Percentiles rank a stretch among this genome's conserved stretches.
Conservation (phyloP, 2,329 filamentous ascomycete species). For the Colletotrichum chlorophyti region DNA sequence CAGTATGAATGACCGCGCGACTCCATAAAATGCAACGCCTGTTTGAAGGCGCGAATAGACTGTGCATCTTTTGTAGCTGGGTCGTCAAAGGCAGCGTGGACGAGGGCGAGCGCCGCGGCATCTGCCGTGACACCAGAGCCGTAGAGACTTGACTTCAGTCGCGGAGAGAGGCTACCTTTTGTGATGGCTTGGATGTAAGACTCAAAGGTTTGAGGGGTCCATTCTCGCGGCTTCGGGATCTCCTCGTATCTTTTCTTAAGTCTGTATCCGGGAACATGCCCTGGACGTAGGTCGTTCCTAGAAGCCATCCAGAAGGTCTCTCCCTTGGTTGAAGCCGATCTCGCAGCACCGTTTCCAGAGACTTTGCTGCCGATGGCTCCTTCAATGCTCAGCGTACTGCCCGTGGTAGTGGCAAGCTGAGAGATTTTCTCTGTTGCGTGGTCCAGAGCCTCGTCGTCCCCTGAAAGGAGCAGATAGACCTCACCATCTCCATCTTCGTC, state of each 20-base stretch:
- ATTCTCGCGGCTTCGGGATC: constrained; percentile 45
- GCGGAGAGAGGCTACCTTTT: constrained; percentile 42
- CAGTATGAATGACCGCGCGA: constrained; percentile 34
- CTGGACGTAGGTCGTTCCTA: constrained; percentile 3
- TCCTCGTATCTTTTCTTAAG: constrained; percentile 40
- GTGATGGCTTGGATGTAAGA: constrained; percentile 50
- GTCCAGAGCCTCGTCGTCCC: constrained; percentile 20
- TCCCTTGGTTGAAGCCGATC: background rate
- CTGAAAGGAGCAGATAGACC: constrained; percentile 14
- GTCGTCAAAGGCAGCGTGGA: constrained; percentile 48
- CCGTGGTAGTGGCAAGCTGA: background rate
- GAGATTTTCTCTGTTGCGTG: constrained; percentile 15
- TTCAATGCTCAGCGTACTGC: background rate
- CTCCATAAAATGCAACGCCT: constrained; percentile 51
- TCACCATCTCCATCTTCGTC: background rate
- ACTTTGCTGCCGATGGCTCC: background rate
- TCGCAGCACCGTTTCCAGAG: background rate
- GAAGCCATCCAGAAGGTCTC: constrained; percentile 15
- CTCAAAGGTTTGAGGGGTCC: constrained; percentile 50
- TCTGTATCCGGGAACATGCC: background rate
- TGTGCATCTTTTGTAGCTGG: constrained; percentile 40
- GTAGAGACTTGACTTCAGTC: constrained; percentile 44
- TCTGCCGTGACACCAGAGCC: constrained; percentile 41
- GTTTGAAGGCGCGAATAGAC: constrained; percentile 48
- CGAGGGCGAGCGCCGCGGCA: constrained; percentile 44